phyloP scores from a whole-genome alignment of 352 stramenopile genomes.

The Phytophthora ramorum region DNA sequence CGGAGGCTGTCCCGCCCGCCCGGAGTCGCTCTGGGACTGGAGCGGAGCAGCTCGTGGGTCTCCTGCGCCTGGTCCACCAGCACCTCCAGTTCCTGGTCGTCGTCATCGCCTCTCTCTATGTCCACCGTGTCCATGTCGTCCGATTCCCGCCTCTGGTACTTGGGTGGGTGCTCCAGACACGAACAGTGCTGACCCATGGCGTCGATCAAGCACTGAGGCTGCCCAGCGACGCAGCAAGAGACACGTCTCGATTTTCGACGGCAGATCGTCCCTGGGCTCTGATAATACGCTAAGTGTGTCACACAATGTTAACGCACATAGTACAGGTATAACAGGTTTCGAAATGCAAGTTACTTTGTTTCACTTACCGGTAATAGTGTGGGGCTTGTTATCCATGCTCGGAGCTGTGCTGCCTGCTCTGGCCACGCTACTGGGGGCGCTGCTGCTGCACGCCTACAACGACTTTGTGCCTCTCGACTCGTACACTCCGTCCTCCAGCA shows the following conservation, averaged over 20 bases:
- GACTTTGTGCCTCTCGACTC: conserved; percentile 61
- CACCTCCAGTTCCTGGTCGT: conserved; percentile 36
- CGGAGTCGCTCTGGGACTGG: conserved; percentile 14
- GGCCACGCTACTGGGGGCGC: conserved; percentile 32
- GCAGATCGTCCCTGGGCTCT: conserved; percentile 11
- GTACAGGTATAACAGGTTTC: too few species aligned
- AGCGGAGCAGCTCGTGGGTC: conserved; percentile 53
- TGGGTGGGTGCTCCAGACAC: conserved; percentile 71
- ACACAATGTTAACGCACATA: too few species aligned
- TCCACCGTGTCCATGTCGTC: conserved; percentile 52
- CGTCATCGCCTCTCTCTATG: conserved; percentile 35
- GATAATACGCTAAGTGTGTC: conserved; percentile 9
- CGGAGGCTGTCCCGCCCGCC: conserved; percentile 18
- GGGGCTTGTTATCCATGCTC: too few species aligned
- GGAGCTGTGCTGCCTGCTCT: conserved; percentile 6
- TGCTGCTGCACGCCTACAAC: conserved; percentile 50
- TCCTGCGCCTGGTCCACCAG: conserved; percentile 36
- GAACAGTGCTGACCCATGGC: conserved; percentile 81
- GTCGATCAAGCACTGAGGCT: conserved; percentile 12
- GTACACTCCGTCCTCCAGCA: conserved; percentile 23
- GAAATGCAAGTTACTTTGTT: too few species aligned
- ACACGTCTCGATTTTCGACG: too few species aligned
- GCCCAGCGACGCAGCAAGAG: conserved; percentile 6
- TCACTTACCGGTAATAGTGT: too few species aligned
- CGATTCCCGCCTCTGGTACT: conserved; percentile 63